A percentile compares a stretch with the other conserved stretches of the same genome.
phyloP scores from a whole-genome alignment of 768 basidiomycete species.

The Pleurotus citrinopileatus region DNA sequence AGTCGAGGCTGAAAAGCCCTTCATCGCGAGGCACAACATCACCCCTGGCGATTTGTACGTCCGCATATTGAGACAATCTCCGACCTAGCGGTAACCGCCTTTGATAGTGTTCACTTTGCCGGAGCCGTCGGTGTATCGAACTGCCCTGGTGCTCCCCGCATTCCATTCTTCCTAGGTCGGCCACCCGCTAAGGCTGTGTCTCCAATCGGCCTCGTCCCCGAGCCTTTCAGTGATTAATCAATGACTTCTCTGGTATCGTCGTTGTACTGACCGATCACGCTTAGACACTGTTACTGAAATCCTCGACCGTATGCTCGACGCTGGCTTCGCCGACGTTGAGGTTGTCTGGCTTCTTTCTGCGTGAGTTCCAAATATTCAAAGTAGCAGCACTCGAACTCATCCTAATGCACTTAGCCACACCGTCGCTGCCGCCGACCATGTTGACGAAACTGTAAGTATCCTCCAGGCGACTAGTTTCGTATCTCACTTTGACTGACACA shows the following conservation, averaged over 20 bases:
- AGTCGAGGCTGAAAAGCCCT: slow-evolving; percentile 29
- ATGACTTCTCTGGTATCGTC: not conserved
- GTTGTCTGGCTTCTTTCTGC: slow-evolving; percentile 34
- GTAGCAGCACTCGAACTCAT: not conserved
- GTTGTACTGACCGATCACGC: not conserved
- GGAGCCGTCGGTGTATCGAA: slow-evolving; percentile 38
- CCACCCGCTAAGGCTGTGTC: slow-evolving; percentile 28
- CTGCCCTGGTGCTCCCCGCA: slow-evolving; percentile 41
- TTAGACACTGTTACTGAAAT: not conserved
- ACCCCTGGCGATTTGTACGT: slow-evolving; percentile 47
- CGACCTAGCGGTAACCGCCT: not conserved
- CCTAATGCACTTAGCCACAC: slow-evolving; percentile 16
- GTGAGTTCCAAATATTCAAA: slow-evolving; percentile 11
- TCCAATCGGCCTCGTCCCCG: slow-evolving; percentile 26
- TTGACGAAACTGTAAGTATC: slow-evolving; percentile 15
- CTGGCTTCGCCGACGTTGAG: slow-evolving; percentile 31
- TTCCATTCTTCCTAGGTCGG: slow-evolving; percentile 40
- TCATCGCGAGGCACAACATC: slow-evolving; percentile 32
- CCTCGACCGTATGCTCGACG: slow-evolving; percentile 25
- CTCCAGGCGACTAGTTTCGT: not conserved
- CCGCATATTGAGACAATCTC: slow-evolving; percentile 12
- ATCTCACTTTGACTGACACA: not conserved
- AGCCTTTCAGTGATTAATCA: slow-evolving; percentile 18
- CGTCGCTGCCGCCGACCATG: slow-evolving; percentile 18
- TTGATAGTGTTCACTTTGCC: slow-evolving; percentile 40